Conservation (phyloP, 179 eudicot genomes). For the Gypsophila paniculata region DNA sequence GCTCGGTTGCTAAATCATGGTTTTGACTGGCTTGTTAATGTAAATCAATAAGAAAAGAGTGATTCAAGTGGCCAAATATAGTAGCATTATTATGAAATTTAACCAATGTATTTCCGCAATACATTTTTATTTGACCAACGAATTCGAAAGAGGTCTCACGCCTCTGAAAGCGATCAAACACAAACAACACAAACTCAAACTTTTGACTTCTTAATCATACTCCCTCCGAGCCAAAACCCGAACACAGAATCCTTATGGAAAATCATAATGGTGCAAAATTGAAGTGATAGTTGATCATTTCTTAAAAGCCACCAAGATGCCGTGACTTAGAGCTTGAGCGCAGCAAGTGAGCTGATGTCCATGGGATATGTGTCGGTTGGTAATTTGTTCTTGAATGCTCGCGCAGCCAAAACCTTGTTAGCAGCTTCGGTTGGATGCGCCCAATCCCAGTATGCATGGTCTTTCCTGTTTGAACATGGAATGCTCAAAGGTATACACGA, state of each 20-base stretch:
- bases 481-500: slow-evolving; percentile 27
- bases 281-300: background rate
- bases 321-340: background rate
- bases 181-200: too few species aligned
- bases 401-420: slow-evolving; percentile 24
- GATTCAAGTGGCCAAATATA: too few species aligned
- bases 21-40: too few species aligned
- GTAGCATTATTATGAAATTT: too few species aligned
- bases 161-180: too few species aligned
- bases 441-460: slow-evolving; percentile 29
- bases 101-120: too few species aligned
- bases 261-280: background rate
- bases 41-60: too few species aligned
- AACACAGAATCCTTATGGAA: background rate
- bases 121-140: too few species aligned
- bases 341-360: slow-evolving; percentile 27
- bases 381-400: slow-evolving; percentile 23
- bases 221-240: background rate
- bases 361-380: slow-evolving; percentile 25
- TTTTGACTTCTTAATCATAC: too few species aligned
- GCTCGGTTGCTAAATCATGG: too few species aligned
- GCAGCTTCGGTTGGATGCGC: slow-evolving; percentile 34
- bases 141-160: too few species aligned
- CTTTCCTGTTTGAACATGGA: slow-evolving; percentile 20
- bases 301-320: background rate